These are phyloP conservation scores for Elsinoe australis DNA, from an alignment of 2,329 filamentous ascomycete species.

Conservation along the genomic window DNA sequence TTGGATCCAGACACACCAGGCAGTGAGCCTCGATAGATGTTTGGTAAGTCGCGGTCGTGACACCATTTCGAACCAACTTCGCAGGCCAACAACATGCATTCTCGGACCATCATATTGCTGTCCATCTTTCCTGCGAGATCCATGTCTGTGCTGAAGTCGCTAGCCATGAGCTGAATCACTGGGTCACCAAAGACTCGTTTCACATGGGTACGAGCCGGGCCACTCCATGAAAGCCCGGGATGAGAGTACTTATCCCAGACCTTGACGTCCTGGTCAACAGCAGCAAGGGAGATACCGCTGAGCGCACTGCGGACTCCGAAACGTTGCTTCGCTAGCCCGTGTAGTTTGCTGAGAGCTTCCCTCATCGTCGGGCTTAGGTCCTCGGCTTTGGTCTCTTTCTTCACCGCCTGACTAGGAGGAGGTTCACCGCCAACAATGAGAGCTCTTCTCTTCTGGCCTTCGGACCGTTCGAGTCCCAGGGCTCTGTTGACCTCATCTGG, in stretches of 20 bases:
- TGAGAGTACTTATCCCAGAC: constrained; percentile 31
- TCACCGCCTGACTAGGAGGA: constrained; percentile 24
- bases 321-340: constrained; percentile 30
- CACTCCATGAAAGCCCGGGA: constrained; percentile 35
- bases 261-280: constrained; percentile 26
- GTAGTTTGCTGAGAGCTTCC: constrained; percentile 31
- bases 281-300: constrained; percentile 34
- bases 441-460: constrained; percentile 20
- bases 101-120: constrained; percentile 32
- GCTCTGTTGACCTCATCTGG: constrained; percentile 32
- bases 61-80: constrained; percentile 47
- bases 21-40: constrained; percentile 40
- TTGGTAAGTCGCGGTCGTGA: constrained; percentile 44
- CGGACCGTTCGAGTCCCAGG: constrained; percentile 16
- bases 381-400: constrained; percentile 21
- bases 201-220: constrained; percentile 33
- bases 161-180: constrained; percentile 33
- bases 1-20: constrained; percentile 20
- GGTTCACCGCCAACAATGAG: constrained; percentile 31
- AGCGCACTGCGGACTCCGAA: constrained; percentile 29
- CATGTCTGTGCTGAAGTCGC: constrained; percentile 31
- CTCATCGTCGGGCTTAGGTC: neutral
- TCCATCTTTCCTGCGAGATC: constrained; percentile 17
- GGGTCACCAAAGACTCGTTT: constrained; percentile 39
- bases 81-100: constrained; percentile 51